A percentile compares a stretch with the other conserved stretches of the same genome.
Evolutionary conservation across 371 early-diverging fungal species (phyloP).

Genomic region (Saksenaea oblongispora): DNA sequence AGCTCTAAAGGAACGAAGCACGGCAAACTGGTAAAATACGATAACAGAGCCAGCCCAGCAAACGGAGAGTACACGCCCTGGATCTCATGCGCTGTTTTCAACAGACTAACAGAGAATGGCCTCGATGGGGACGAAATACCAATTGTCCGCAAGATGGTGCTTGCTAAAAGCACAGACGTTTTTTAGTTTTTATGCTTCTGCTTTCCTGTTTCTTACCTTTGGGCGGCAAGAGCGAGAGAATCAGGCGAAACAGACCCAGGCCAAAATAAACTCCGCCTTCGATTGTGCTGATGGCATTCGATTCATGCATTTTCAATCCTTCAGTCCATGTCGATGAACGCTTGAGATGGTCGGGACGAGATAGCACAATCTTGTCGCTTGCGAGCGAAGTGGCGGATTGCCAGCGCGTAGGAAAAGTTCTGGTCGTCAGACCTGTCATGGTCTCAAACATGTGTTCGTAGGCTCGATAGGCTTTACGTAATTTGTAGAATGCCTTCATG

Average conservation of each 20-base stretch:
- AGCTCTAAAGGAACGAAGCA: slow-evolving; percentile 24
- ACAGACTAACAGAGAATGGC: slow-evolving; percentile 14
- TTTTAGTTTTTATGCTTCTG: neutral
- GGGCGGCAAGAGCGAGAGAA: slow-evolving; percentile 27
- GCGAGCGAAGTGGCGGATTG: neutral
- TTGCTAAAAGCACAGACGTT: slow-evolving; percentile 4
- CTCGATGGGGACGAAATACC: slow-evolving; percentile 20
- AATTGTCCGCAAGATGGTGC: slow-evolving; percentile 19
- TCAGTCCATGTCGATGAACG: neutral
- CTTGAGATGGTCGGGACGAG: neutral
- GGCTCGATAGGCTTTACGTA: slow-evolving; percentile 29
- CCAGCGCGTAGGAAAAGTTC: neutral
- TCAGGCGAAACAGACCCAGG: slow-evolving; percentile 29
- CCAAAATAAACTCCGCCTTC: slow-evolving; percentile 33
- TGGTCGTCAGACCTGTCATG: slow-evolving; percentile 11
- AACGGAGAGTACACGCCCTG: slow-evolving; percentile 26
- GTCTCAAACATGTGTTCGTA: slow-evolving; percentile 30
- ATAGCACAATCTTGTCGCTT: neutral
- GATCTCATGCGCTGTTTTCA: slow-evolving; percentile 16
- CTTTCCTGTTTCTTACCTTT: slow-evolving; percentile 22
- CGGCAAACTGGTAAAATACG: slow-evolving; percentile 24
- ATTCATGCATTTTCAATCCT: neutral
- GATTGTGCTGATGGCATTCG: neutral
- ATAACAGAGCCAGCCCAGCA: slow-evolving; percentile 19
- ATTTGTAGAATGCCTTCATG: slow-evolving; percentile 33